phyloP scores from a whole-genome alignment of 164 flowering plant species.

The Nymphaea colorata region DNA sequence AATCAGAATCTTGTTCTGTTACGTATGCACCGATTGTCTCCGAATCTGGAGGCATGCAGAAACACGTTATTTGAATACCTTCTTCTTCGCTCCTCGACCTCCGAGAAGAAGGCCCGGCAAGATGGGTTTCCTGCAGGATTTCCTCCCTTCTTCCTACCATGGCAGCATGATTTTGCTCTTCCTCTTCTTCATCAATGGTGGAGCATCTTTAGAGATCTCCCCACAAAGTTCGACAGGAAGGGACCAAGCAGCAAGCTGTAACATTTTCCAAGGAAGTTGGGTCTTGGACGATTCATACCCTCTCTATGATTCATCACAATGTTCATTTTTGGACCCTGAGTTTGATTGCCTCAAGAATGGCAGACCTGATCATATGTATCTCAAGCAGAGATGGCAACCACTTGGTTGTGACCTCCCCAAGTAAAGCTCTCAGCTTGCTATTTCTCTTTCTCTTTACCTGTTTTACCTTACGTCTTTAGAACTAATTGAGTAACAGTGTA shows the following conservation, averaged over 20 bases:
- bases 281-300: constrained; percentile 58
- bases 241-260: constrained; percentile 19
- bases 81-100: too few relatives aligned
- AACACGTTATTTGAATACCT: too few relatives aligned
- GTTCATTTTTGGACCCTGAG: constrained; percentile 66
- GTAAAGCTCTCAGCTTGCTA: constrained; percentile 12
- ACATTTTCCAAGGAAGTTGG: constrained; percentile 67
- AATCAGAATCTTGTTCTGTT: too few relatives aligned
- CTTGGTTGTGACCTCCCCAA: constrained; percentile 53
- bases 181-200: too few relatives aligned
- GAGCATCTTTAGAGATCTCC: too few relatives aligned
- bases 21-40: too few relatives aligned
- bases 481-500: neutral
- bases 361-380: constrained; percentile 53
- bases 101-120: too few relatives aligned
- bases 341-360: constrained; percentile 69
- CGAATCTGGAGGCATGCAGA: too few relatives aligned
- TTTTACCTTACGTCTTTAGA: neutral
- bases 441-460: neutral
- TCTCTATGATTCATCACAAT: constrained; percentile 43
- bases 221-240: too few relatives aligned
- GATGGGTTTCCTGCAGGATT: too few relatives aligned
- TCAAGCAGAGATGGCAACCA: constrained; percentile 79
- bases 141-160: too few relatives aligned
- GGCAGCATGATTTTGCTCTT: too few relatives aligned